Base-by-base conservation (phyloP, 805 yeast genomes). In the Cyberlindnera mississippiensis region DNA sequence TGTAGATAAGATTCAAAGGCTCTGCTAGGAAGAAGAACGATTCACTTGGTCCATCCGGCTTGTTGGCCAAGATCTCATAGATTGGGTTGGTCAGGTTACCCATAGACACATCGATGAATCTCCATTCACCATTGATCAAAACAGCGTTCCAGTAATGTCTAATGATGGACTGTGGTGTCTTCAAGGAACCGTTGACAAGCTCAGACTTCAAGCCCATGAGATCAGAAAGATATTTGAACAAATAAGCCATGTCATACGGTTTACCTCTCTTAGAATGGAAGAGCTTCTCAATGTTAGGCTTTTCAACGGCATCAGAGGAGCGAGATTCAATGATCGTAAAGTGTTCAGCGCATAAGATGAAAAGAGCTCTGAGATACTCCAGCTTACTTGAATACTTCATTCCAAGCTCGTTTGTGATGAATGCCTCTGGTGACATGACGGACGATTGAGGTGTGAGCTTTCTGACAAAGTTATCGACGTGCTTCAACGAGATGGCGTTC, bases 91-190 rank as follows among this genome's bases (percentile, higher is more conserved):
- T 61, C 4, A 70, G 61, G 52, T 80, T 82, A 2, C 87, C 89
- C 24, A 82, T 54, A 5, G 80, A 68, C 6, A 78, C 81, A 59
- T 91, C 99, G 46, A 91, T 62, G 46, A 93, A 72, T 45, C 91
- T 69, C 78, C 90, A 89, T 57, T 85, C 84, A 30, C 81, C 80
- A 45, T 86, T 82, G 13, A 89, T 63, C 28, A 83, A 60, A 1
- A 89, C 80, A 1, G 95, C 79, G 41, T 88, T 72, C 99, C 99
- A 93, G 41, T 85, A 78, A 62, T 93, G 99, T 55, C 89, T 87
- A 28, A 80, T 71, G 35, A 72, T 70, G 33, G 78, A 80, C 47
- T 80, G 80, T 8, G 96, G 95, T 19, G 80, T 76, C 57, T 90
- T 87, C 65, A 90, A 72, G 55, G 85, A 85, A 4, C 99, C 99